A percentile compares a stretch with the other conserved stretches of the same genome.
phyloP scores from a whole-genome alignment of 1,139 yeast genomes.

The Diutina pseudorugosa region DNA sequence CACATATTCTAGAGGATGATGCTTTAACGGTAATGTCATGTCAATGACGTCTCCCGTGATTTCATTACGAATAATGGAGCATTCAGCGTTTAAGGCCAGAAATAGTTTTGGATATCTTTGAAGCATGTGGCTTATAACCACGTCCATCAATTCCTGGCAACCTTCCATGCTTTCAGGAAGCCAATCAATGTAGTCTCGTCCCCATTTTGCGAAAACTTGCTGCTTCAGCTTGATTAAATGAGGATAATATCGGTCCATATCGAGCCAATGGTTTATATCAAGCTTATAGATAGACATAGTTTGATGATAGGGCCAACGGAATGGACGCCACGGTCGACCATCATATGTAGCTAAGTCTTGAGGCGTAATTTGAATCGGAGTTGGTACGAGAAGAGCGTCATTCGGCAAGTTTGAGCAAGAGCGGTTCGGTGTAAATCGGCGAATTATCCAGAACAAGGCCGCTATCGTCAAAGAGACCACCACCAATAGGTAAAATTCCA shows the following conservation, averaged over 20 bases:
- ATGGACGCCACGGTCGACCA: slow-evolving; percentile 74
- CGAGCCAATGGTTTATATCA: slow-evolving; percentile 66
- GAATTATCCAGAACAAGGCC: neutral
- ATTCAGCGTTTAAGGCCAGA: slow-evolving; percentile 28
- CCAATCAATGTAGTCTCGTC: slow-evolving; percentile 53
- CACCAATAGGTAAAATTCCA: neutral
- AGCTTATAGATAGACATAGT: slow-evolving; percentile 65
- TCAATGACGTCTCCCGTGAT: slow-evolving; percentile 50
- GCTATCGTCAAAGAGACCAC: neutral
- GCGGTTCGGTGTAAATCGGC: neutral
- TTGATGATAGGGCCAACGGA: slow-evolving; percentile 72
- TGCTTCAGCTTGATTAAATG: slow-evolving; percentile 54
- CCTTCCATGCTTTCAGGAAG: slow-evolving; percentile 59
- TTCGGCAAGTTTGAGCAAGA: neutral
- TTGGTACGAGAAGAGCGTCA: slow-evolving; percentile 30
- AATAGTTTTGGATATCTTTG: slow-evolving; percentile 52
- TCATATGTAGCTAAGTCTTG: slow-evolving; percentile 54
- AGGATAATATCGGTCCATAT: slow-evolving; percentile 65
- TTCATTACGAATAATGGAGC: slow-evolving; percentile 42
- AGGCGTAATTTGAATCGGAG: slow-evolving; percentile 53
- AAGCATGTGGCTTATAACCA: slow-evolving; percentile 46
- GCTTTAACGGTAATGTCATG: slow-evolving; percentile 45
- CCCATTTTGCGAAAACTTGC: slow-evolving; percentile 44
- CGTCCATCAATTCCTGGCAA: slow-evolving; percentile 51
- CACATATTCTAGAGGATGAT: slow-evolving; percentile 50